A percentile compares a stretch with the other conserved stretches of the same genome.
These are phyloP conservation scores for Yarrowia sp. DNA, from an alignment of 805 yeast genomes.

Conservation along the genomic window DNA sequence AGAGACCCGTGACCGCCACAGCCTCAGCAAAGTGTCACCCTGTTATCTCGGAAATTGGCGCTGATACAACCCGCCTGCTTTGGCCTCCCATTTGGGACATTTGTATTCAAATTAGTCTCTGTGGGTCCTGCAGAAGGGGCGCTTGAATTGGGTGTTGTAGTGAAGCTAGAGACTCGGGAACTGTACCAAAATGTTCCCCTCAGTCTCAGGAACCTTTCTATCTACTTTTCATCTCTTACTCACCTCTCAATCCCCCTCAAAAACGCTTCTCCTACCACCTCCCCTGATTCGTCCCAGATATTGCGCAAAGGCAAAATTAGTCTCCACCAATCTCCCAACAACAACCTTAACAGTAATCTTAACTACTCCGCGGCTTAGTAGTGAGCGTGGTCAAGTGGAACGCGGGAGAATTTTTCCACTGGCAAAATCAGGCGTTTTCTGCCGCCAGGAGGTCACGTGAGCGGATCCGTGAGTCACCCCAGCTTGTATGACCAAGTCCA, in stretches of 20 bases:
- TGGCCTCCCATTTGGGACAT: conserved; percentile 16
- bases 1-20: neutral
- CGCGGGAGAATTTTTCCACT: neutral
- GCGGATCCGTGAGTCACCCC: neutral
- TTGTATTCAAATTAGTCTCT: neutral
- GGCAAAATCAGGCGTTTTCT: neutral
- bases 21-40: neutral
- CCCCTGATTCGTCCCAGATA: conserved; percentile 29
- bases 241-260: neutral
- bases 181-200: too few relatives aligned
- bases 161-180: too few relatives aligned
- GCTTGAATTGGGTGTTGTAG: too few relatives aligned
- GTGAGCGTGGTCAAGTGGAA: neutral
- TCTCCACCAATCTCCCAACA: conserved; percentile 21
- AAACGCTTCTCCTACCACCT: too few relatives aligned
- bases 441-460: conserved; percentile 10
- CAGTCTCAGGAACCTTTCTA: too few relatives aligned
- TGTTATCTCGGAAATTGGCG: conserved; percentile 13
- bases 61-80: neutral
- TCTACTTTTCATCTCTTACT: too few relatives aligned
- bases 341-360: conserved; percentile 18
- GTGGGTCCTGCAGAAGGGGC: too few relatives aligned
- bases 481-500: too few relatives aligned
- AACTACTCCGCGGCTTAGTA: neutral
- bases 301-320: conserved; percentile 14